These are phyloP conservation scores for Metschnikowia hibisci DNA, from an alignment of 805 yeast species.

Conservation along the genomic window DNA sequence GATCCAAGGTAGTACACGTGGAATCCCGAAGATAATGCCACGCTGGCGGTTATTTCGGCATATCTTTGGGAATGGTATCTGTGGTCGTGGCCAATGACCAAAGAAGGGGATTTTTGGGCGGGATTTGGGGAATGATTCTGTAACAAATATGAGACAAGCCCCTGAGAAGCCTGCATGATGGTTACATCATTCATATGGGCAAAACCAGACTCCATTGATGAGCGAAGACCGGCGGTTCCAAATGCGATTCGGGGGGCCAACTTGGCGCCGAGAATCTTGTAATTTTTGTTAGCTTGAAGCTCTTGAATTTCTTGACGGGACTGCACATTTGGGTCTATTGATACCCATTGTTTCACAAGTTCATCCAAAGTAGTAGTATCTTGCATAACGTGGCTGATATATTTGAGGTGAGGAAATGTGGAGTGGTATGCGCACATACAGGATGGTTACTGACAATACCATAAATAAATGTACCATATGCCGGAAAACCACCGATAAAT, in stretches of 20 bases:
- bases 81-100: constrained; percentile 92
- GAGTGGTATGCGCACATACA: background rate
- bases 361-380: constrained; percentile 16
- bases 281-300: constrained; percentile 37
- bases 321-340: constrained; percentile 34
- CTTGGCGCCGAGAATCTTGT: constrained; percentile 46
- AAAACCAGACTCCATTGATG: constrained; percentile 89
- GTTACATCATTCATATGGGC: constrained; percentile 86
- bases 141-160: constrained; percentile 52
- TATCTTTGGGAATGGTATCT: constrained; percentile 73
- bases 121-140: constrained; percentile 9
- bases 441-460: background rate
- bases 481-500: no score
- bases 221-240: constrained; percentile 92
- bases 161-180: constrained; percentile 86
- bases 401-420: background rate
- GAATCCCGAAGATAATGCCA: constrained; percentile 65
- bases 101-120: constrained; percentile 27
- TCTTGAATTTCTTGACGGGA: constrained; percentile 55
- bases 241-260: constrained; percentile 64
- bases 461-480: background rate
- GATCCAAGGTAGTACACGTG: constrained; percentile 60
- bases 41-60: constrained; percentile 76
- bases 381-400: background rate
- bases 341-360: constrained; percentile 34